Base-by-base conservation (phyloP, 2,329 filamentous ascomycete genomes). In the Xylaria digitata region DNA sequence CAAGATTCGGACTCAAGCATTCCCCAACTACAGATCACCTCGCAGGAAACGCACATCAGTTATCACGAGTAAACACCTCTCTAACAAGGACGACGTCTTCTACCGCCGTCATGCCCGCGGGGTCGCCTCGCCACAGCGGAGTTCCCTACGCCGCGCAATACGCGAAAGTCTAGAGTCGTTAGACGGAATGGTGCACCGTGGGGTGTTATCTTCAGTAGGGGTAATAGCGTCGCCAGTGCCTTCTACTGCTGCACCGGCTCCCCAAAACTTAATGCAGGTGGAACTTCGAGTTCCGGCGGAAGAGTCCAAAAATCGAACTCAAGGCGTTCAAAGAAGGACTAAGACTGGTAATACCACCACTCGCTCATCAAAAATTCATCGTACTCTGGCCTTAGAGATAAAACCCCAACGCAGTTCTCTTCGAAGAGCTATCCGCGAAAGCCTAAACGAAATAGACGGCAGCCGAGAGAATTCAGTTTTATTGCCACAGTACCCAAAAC, bases 101-200 rank as follows among this genome's bases (percentile, higher is more conserved):
- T 17, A 13, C 26, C 50, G 32, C 6, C 19, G 21, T 13, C 57
- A 7, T n/a, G 15, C 30, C 15, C 15, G 52, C 5, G 6, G 52
- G 9, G 50, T 37, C 17, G n/a, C 13, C 42, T 42, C 34, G 2
- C 53, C 65, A 40, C 64, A 67, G 49, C 72, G 13, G 59, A 73
- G 53, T 60, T 75, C 72, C 3, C 40, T 73, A 6, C 73, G 70
- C 32, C 50, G 62, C 3, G 68, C 68, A 17, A 9, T 70, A 6
- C 42, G 58, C 13, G 62, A 65, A n/a, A 70, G 65, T 19, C 42
- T 52, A 4, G 32, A n/a, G 21, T 21, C 46, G 3, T 34, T 42
- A 5, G 6, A 17, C 40, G 17, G 9, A 42, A 26, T 21, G 34
- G 8, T 13, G 34, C 34, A 6, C 34, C 34, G 34, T 37, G 11